Conservation (phyloP, 305 asterid genomes). For the Fraxinus nigra region DNA sequence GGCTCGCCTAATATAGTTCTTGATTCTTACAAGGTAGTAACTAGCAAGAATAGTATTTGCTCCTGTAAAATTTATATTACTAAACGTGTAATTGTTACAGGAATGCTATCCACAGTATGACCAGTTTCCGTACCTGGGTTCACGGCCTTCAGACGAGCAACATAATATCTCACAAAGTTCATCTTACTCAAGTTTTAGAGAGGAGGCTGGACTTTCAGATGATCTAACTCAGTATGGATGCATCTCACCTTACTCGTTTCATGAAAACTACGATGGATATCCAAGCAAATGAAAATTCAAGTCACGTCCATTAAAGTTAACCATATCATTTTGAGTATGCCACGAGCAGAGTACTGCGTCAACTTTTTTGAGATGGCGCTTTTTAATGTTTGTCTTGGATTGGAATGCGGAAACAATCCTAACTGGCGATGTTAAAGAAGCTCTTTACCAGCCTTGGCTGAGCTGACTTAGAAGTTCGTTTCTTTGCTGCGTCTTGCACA, state of each 20-base stretch:
- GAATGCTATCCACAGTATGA: conserved; percentile 28
- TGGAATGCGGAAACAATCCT: background rate
- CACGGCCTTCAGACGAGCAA: conserved; percentile 29
- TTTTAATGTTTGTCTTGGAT: conserved; percentile 33
- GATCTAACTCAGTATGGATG: conserved; percentile 31
- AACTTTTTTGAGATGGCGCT: conserved; percentile 24
- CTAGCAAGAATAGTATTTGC: background rate
- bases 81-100: conserved; percentile 21
- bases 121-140: conserved; percentile 22
- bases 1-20: conserved; percentile 37
- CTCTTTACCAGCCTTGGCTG: background rate
- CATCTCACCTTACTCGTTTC: conserved; percentile 35
- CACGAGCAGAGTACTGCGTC: background rate
- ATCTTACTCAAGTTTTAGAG: conserved; percentile 40
- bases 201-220: conserved; percentile 32
- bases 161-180: conserved; percentile 39
- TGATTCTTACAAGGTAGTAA: conserved; percentile 46
- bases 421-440: background rate
- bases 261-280: conserved; percentile 33
- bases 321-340: background rate
- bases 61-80: background rate
- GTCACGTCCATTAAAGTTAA: background rate
- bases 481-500: background rate
- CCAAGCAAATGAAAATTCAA: conserved; percentile 26
- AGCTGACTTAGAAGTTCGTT: background rate